Percentiles rank a stretch among this genome's conserved stretches.
These are phyloP conservation scores for Trichoderma pleuroti DNA, from an alignment of 2,329 filamentous ascomycete species.

Conservation along the genomic window DNA sequence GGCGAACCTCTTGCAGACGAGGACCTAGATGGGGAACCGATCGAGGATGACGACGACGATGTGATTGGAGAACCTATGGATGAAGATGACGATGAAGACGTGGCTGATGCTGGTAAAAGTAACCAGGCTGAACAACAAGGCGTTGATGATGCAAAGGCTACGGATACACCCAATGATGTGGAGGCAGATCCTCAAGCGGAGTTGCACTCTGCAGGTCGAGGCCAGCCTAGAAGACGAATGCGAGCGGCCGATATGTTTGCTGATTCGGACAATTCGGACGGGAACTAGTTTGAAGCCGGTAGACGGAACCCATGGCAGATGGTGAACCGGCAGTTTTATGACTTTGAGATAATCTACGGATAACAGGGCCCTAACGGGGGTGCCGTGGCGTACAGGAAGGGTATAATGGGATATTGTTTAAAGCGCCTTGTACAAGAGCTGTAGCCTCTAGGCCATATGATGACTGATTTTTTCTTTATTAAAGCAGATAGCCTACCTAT, in stretches of 20 bases:
- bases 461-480: neutral
- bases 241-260: conserved; percentile 86
- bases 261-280: conserved; percentile 54
- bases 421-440: neutral
- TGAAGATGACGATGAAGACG: conserved; percentile 32
- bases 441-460: neutral
- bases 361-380: neutral
- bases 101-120: neutral
- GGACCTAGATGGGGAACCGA: conserved; percentile 32
- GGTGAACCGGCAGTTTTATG: neutral
- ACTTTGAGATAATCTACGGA: neutral
- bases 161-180: neutral
- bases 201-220: conserved; percentile 19
- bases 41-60: conserved; percentile 31
- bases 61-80: conserved; percentile 22
- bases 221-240: conserved; percentile 57
- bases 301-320: neutral
- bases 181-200: conserved; percentile 18
- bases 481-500: neutral
- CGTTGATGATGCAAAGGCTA: conserved; percentile 14
- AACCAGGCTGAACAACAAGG: neutral
- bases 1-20: conserved; percentile 37
- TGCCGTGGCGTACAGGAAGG: neutral
- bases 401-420: neutral
- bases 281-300: neutral